phyloP scores from a whole-genome alignment of 345 rosid species.

The Murraya paniculata region DNA sequence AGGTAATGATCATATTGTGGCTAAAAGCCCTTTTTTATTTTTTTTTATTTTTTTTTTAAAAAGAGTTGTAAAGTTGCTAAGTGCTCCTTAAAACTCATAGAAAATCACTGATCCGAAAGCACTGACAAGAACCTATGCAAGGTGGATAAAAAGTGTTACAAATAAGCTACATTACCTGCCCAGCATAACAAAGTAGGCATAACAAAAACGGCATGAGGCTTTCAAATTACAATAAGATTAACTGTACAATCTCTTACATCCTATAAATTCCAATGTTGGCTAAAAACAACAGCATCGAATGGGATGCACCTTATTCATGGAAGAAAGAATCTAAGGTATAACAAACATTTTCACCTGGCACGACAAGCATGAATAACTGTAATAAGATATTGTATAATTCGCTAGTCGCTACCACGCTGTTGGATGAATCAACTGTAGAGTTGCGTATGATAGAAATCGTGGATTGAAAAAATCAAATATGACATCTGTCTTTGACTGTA shows the following conservation, averaged over 20 bases:
- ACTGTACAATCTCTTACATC: neutral
- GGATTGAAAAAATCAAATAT: neutral
- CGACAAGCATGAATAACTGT: neutral
- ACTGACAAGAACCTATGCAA: neutral
- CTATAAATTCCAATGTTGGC: neutral
- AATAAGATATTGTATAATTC: neutral
- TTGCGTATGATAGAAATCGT: neutral
- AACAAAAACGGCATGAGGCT: too few relatives aligned
- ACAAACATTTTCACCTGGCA: conserved; percentile 8
- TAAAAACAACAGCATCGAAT: neutral
- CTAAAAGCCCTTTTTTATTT: neutral
- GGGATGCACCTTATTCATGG: neutral
- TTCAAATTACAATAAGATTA: neutral
- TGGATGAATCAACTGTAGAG: neutral
- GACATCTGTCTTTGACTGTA: neutral
- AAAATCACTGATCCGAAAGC: neutral
- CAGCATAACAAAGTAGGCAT: neutral
- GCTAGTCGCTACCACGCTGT: neutral
- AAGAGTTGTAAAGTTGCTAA: too few relatives aligned
- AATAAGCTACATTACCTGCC: neutral
- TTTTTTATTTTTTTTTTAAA: too few relatives aligned
- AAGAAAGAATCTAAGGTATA: neutral
- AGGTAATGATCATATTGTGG: neutral
- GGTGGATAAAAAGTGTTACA: neutral
- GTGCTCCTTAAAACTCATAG: neutral